Conservation (phyloP, 2,329 filamentous ascomycete species). For the Scedosporium boydii region DNA sequence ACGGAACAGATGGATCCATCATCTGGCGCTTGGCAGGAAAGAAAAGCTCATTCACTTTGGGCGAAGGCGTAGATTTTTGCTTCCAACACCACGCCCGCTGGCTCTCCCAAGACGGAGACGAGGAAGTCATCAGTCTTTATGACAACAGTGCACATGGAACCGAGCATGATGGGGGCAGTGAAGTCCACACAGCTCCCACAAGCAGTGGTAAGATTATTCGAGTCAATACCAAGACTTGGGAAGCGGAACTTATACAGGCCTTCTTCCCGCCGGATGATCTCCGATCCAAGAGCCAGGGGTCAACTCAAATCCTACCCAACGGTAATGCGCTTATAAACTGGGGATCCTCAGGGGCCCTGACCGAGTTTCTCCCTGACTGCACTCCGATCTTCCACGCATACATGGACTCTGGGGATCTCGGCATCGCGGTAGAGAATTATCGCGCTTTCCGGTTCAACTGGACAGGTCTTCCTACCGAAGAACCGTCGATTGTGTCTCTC, state of each 20-base stretch:
- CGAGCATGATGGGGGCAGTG: slow-evolving; percentile 24
- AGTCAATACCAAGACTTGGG: slow-evolving; percentile 34
- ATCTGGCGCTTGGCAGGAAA: slow-evolving; percentile 45
- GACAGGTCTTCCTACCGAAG: slow-evolving; percentile 31
- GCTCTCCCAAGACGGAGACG: slow-evolving; percentile 27
- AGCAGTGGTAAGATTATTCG: slow-evolving; percentile 37
- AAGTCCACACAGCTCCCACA: slow-evolving; percentile 12
- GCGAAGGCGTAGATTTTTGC: slow-evolving; percentile 28
- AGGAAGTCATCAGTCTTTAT: slow-evolving; percentile 42
- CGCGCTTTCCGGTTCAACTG: slow-evolving; percentile 44
- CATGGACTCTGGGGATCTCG: slow-evolving; percentile 27
- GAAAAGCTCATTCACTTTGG: slow-evolving; percentile 27
- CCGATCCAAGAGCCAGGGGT: slow-evolving; percentile 36
- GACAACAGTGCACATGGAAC: slow-evolving; percentile 41
- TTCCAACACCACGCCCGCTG: slow-evolving; percentile 44
- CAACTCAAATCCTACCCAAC: slow-evolving; percentile 43
- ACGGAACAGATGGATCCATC: slow-evolving; percentile 33
- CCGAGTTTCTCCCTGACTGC: slow-evolving; percentile 37
- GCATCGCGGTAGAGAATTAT: slow-evolving; percentile 38
- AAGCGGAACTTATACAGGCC: slow-evolving; percentile 33
- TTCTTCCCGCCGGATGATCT: slow-evolving; percentile 39
- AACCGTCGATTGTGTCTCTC: slow-evolving; percentile 17
- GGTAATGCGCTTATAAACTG: slow-evolving; percentile 47
- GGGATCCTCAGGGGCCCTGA: slow-evolving; percentile 39
- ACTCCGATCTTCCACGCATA: slow-evolving; percentile 42